Evolutionary conservation across 1,139 yeast species (phyloP).

Genomic region (Candida neerlandica): DNA sequence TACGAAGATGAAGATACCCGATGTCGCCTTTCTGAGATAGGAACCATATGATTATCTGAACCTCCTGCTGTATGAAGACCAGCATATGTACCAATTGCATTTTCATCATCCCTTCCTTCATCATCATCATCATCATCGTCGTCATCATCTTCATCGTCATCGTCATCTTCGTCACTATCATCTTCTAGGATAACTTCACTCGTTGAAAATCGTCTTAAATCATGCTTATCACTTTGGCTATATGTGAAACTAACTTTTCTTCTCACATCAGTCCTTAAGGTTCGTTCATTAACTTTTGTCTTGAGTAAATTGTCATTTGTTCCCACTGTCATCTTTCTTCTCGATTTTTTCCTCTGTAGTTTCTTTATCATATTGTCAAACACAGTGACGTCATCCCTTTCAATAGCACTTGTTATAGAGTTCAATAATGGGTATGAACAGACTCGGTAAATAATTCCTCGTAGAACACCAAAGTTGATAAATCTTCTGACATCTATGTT

Average conservation of each 20-base stretch:
- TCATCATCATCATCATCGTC: slow-evolving; percentile 6
- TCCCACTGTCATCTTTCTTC: slow-evolving; percentile 10
- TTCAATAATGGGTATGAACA: slow-evolving; percentile 70
- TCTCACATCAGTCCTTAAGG: slow-evolving; percentile 24
- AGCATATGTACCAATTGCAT: background rate
- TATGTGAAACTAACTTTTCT: slow-evolving; percentile 42
- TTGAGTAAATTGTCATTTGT: slow-evolving; percentile 22
- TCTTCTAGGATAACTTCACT: slow-evolving; percentile 16
- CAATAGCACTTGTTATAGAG: slow-evolving; percentile 38
- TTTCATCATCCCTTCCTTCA: slow-evolving; percentile 2
- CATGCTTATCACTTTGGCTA: slow-evolving; percentile 10
- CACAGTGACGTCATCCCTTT: slow-evolving; percentile 30
- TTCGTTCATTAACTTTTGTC: slow-evolving; percentile 33
- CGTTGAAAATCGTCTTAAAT: slow-evolving; percentile 8
- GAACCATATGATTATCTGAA: slow-evolving; percentile 1
- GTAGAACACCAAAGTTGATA: slow-evolving; percentile 80
- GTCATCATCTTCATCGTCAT: slow-evolving; percentile 17
- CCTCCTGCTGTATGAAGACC: background rate
- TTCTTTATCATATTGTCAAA: slow-evolving; percentile 31
- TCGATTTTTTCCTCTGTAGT: slow-evolving; percentile 17
- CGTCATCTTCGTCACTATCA: slow-evolving; percentile 24
- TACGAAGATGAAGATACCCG: slow-evolving; percentile 14
- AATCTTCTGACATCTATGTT: slow-evolving; percentile 83
- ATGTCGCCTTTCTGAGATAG: slow-evolving; percentile 8
- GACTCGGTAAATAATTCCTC: slow-evolving; percentile 81